Evolutionary conservation across 2,329 filamentous ascomycete genomes (phyloP), one percentile per base, ranked within the genome.

Genomic region (Penicillium thymicola): DNA sequence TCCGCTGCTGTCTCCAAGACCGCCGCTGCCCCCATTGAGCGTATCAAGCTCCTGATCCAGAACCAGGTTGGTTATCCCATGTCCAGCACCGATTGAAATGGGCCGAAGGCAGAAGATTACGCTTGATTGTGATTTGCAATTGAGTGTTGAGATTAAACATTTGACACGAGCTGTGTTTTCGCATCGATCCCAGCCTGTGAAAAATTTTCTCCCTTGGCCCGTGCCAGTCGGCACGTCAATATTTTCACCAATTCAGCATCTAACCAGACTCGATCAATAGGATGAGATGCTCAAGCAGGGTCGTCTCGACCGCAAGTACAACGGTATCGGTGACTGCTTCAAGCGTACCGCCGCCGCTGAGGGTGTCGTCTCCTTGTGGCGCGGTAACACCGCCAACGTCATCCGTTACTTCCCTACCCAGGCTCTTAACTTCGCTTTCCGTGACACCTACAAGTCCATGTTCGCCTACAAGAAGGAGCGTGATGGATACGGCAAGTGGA

Each of bases 321-420:
- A 82, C 74, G 94, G 94, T 79, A 97, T 99, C 78, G 75, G 65
- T 61, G 94, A 99, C 79, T 97, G 94, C 86, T 99, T 99, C 89
- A 83, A 82, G 75, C 90, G 94, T 79, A 97, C 94, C 77, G 85
- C 85, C 67, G 87, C 87, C 75, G 84, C 89, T 67, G 94, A 99
- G 86, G 94, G 94, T 90, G 82, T 94, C 73, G 88, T 94, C 80
- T 88, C 93, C 67, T 86, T 99, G 75, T 99, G 94, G 94, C 88
- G 94, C 88, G 94, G 94, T 83, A 99, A 99, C 91, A 99, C 94
- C 79, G 94, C 94, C 91, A 99, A 99, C 89, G 94, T 99, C 82
- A 96, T 99, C 87, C 94, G 94, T 89, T 99, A 99, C 86, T 99
- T 99, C 91, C 94, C 94, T 72, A 99, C 94, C 80, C 94, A 99